A percentile compares a stretch with the other conserved stretches of the same genome.
These are phyloP conservation scores for Ambrosia artemisiifolia DNA, from an alignment of 129 eudicot species.

Conservation along the genomic window DNA sequence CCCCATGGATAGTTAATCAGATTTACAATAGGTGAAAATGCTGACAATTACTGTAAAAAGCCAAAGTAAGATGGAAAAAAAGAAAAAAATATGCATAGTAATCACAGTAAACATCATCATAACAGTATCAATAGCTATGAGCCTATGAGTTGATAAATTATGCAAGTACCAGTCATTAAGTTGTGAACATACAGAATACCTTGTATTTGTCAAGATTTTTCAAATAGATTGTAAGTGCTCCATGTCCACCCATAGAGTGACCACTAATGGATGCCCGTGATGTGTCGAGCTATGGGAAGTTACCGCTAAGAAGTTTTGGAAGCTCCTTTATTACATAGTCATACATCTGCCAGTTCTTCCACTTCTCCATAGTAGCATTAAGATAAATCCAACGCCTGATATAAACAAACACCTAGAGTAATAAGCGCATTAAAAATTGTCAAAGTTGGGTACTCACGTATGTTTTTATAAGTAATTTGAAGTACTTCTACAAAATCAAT, in stretches of 20 bases:
- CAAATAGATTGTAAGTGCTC: conserved; percentile 87
- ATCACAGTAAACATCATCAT: conserved; percentile 5
- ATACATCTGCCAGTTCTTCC: conserved; percentile 99
- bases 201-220: conserved; percentile 90
- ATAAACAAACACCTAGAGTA: conserved; percentile 1
- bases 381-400: conserved; percentile 95
- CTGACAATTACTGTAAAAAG: conserved; percentile 77
- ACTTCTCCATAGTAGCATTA: conserved; percentile 88
- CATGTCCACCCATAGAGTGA: conserved; percentile 94
- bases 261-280: conserved; percentile 84
- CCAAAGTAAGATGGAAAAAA: background rate
- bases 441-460: background rate
- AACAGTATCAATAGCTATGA: background rate
- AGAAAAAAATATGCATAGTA: background rate
- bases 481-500: conserved; percentile 2
- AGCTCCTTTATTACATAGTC: conserved; percentile 92
- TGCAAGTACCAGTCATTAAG: background rate
- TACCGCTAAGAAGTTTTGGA: conserved; percentile 67
- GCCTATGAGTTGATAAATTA: background rate
- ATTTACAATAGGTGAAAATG: conserved; percentile 86
- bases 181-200: conserved; percentile 36
- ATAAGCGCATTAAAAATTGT: conserved; percentile 9
- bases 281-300: conserved; percentile 83
- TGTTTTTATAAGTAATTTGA: background rate
- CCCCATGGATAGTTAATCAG: conserved; percentile 97